phyloP scores from a whole-genome alignment of 176 grass and related monocot species.

The Poa annua region DNA sequence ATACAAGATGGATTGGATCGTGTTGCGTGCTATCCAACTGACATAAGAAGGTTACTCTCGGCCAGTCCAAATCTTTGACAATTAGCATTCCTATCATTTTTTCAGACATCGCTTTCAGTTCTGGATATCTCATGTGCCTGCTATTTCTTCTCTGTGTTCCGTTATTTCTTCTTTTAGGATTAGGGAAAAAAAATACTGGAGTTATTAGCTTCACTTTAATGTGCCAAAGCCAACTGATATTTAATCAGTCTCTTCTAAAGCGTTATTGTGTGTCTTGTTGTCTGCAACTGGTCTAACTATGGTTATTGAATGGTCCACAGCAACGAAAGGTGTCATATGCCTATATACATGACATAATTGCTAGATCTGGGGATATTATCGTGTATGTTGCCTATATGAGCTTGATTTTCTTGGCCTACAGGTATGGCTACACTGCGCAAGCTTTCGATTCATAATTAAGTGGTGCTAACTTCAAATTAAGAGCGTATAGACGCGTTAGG shows the following conservation, averaged over 20 bases:
- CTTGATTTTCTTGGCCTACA: constrained; percentile 23
- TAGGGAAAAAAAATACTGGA: not conserved
- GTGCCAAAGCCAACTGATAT: not conserved
- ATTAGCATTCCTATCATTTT: not conserved
- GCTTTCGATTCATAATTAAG: constrained; percentile 18
- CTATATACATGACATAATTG: not conserved
- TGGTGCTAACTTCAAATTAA: constrained; percentile 18
- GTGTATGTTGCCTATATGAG: not conserved
- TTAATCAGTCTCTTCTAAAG: not conserved
- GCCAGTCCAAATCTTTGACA: constrained; percentile 21
- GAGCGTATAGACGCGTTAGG: constrained; percentile 19
- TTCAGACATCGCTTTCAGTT: constrained; percentile 29
- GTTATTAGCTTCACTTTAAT: not conserved
- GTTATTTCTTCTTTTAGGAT: not conserved
- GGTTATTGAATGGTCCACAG: not conserved
- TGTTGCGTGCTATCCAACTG: constrained; percentile 11
- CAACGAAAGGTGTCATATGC: not conserved
- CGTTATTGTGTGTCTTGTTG: constrained; percentile 12
- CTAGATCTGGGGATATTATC: constrained; percentile 20
- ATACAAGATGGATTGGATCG: not conserved
- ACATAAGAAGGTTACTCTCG: constrained; percentile 9
- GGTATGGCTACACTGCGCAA: not conserved
- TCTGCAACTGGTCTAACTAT: not conserved
- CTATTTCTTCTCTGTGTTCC: not conserved
- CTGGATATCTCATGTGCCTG: constrained; percentile 1